Evolutionary conservation across 108 stramenopile genomes (phyloP), one percentile per base, ranked within the genome.

Genomic region (Bacterosira constricta): DNA sequence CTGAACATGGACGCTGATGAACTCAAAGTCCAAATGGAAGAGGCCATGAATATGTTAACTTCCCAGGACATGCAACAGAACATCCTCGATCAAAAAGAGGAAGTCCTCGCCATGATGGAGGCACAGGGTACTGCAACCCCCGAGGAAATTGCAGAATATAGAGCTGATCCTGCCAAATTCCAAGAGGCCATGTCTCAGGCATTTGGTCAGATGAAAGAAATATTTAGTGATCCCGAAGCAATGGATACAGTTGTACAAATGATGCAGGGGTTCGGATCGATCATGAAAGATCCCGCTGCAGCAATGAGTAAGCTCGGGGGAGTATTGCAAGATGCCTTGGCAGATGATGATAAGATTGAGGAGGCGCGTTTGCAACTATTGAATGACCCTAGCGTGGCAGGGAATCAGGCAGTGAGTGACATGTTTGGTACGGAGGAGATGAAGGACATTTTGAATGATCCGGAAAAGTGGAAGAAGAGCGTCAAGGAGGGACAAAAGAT

Each of bases 301-400:
- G 58, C 83, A 26, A 62, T 89, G 76, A 66, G 68, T 42, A 85
- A 91, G 36, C 77, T 83, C 42, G 76, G 73, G 3, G 61, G 63
- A 27, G 55, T 70, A 31, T 75, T 83, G 73, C 80, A 75, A 49
- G 74, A 46, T 52, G 81, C 60, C 18, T 63, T 86, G 54, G 66
- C 62, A 26, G 64, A 74, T 62, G 94, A 90, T 71, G 83, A 83
- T 32, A 88, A 92, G 52, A 91, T 95, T 61, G 94, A 95, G 75
- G 88, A 88, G 71, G 87, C 90, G 13, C 61, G 94, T 45, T 62
- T 83, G 78, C 75, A 85, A 63, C 60, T 95, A 7, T 63, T 95
- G 35, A 65, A 63, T 35, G 75, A 80, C 35, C 87, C 88, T 6
- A 80, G 73, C 10, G 55, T 81, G 0, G 78, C 67, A 2, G 77